Percentiles rank a stretch among this genome's conserved stretches.
Conservation (phyloP, 2,329 filamentous ascomycete species). For the Colletotrichum sp. region DNA sequence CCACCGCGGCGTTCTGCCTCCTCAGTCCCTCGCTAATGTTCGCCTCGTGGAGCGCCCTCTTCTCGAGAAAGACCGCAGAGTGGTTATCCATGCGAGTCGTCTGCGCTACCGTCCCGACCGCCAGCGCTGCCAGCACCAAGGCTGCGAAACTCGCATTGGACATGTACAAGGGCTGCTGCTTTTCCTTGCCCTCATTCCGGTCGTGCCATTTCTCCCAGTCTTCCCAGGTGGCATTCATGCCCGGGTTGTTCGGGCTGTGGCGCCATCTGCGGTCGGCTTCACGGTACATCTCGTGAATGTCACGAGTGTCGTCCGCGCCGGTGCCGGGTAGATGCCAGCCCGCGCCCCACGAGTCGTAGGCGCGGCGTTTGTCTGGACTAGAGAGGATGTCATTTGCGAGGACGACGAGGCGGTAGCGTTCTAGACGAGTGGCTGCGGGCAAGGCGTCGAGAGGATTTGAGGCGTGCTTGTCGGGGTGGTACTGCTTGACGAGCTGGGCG, state of each 20-base stretch:
- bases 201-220: slow-evolving; percentile 90
- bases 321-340: slow-evolving; percentile 70
- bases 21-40: slow-evolving; percentile 67
- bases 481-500: slow-evolving; percentile 92
- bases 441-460: slow-evolving; percentile 27
- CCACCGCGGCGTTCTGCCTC: slow-evolving; percentile 57
- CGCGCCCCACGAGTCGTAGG: slow-evolving; percentile 82
- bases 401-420: slow-evolving; percentile 89
- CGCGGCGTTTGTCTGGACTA: slow-evolving; percentile 76
- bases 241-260: slow-evolving; percentile 50
- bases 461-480: slow-evolving; percentile 80
- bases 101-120: slow-evolving; percentile 76
- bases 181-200: slow-evolving; percentile 49
- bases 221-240: slow-evolving; percentile 92
- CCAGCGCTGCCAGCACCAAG: slow-evolving; percentile 68
- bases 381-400: slow-evolving; percentile 89
- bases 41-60: slow-evolving; percentile 69
- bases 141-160: slow-evolving; percentile 80
- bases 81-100: slow-evolving; percentile 70
- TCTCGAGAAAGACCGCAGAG: slow-evolving; percentile 67
- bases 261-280: slow-evolving; percentile 55
- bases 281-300: slow-evolving; percentile 40
- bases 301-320: slow-evolving; percentile 55
- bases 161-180: slow-evolving; percentile 67
- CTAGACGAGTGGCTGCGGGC: slow-evolving; percentile 66